phyloP scores from a whole-genome alignment of 2,329 filamentous ascomycete species.

The Penicillium sp. region DNA sequence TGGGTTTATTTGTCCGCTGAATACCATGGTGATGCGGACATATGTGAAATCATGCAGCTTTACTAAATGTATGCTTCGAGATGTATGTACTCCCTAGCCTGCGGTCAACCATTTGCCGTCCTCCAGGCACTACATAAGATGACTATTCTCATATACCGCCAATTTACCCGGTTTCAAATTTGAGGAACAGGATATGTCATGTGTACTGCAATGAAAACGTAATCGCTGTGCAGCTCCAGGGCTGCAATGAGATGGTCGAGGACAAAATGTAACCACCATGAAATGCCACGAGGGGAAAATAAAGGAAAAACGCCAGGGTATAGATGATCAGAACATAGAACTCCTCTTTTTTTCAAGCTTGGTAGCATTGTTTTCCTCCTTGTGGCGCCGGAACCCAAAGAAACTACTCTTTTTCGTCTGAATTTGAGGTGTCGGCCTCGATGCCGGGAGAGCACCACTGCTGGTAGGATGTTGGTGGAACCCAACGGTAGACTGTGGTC shows the following conservation, averaged over 20 bases:
- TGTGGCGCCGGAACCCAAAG: slow-evolving; percentile 35
- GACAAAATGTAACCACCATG: not conserved
- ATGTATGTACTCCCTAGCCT: no score
- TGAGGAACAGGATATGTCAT: not conserved
- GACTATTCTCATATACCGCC: no score
- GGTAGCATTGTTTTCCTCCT: slow-evolving; percentile 26
- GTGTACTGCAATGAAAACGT: not conserved
- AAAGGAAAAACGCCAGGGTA: slow-evolving; percentile 12
- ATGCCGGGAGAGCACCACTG: slow-evolving; percentile 9
- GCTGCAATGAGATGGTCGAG: not conserved
- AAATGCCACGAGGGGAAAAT: not conserved
- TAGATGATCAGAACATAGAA: slow-evolving; percentile 36
- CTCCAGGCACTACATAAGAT: no score
- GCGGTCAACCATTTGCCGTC: no score
- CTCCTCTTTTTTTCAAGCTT: slow-evolving; percentile 40
- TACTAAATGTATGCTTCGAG: no score
- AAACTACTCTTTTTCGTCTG: slow-evolving; percentile 40
- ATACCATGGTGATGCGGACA: no score
- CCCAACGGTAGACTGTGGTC: slow-evolving; percentile 15
- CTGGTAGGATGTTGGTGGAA: slow-evolving; percentile 11
- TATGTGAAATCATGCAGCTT: no score
- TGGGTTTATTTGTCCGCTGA: no score
- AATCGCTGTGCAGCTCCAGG: not conserved
- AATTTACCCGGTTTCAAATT: not conserved
- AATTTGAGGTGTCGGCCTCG: slow-evolving; percentile 15